These are phyloP conservation scores for Phylloporus arenicola DNA, from an alignment of 768 basidiomycete genomes.

Conservation along the genomic window DNA sequence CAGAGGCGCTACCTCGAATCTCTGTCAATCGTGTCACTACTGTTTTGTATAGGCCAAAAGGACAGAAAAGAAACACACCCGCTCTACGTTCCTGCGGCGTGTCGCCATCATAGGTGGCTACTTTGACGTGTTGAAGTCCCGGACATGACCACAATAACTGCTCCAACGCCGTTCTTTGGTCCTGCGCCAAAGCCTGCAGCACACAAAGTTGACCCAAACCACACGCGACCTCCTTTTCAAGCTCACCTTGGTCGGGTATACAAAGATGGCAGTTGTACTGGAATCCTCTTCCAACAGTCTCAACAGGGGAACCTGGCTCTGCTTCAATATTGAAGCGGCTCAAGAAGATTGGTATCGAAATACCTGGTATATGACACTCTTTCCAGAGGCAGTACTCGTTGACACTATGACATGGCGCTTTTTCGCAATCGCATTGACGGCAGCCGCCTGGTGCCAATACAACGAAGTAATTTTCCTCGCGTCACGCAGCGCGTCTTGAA, in stretches of 20 bases:
- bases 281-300: conserved; percentile 57
- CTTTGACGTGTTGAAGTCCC: conserved; percentile 55
- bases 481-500: conserved; percentile 49
- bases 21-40: conserved; percentile 30
- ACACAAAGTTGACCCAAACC: not conserved
- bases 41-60: not conserved
- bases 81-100: conserved; percentile 65
- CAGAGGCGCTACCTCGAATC: conserved; percentile 67
- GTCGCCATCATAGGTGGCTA: conserved; percentile 86
- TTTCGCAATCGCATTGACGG: conserved; percentile 56
- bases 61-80: conserved; percentile 33
- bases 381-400: conserved; percentile 86
- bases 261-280: conserved; percentile 66
- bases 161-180: conserved; percentile 69
- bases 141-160: conserved; percentile 57
- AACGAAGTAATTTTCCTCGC: conserved; percentile 58
- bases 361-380: conserved; percentile 84
- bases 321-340: not conserved
- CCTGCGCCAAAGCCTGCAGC: conserved; percentile 77
- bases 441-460: conserved; percentile 66
- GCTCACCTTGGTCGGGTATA: conserved; percentile 82
- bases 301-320: conserved; percentile 61
- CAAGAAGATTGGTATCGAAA: not conserved
- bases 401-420: conserved; percentile 79
- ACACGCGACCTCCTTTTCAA: not conserved